Percentiles rank a stretch among this genome's conserved stretches.
Evolutionary conservation across 139 green algal genomes (phyloP).

Genomic region (Auxenochlorella pyrenoidosa): DNA sequence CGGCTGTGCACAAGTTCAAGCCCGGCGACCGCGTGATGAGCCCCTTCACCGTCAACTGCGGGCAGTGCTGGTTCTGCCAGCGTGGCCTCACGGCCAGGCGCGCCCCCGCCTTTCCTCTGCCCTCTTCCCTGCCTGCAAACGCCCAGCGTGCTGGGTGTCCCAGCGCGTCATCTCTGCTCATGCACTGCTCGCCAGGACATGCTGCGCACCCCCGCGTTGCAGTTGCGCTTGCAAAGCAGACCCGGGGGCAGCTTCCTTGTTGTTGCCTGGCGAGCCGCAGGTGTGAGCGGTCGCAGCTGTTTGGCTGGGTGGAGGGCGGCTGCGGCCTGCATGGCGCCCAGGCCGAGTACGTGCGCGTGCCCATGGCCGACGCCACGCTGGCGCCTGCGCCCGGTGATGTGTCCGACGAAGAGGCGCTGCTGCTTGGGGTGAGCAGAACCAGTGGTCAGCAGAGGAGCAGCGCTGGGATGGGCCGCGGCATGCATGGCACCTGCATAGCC

Average conservation of each 20-base stretch:
- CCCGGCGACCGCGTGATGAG: constrained; percentile 63
- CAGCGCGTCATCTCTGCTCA: too few relatives aligned
- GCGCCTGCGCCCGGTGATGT: constrained; percentile 55
- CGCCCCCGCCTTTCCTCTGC: neutral
- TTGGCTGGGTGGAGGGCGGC: constrained; percentile 60
- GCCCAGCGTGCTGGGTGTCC: too few relatives aligned
- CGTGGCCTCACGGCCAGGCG: constrained; percentile 52
- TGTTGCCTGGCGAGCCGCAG: neutral
- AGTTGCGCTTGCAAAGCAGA: neutral
- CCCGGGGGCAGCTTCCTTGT: neutral
- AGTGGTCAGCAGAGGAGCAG: too few relatives aligned
- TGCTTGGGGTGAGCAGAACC: constrained; percentile 46
- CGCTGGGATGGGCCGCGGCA: too few relatives aligned
- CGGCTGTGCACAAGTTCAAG: constrained; percentile 18
- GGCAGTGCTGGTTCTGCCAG: constrained; percentile 66
- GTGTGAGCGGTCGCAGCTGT: constrained; percentile 52
- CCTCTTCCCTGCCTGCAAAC: too few relatives aligned
- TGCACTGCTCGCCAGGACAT: too few relatives aligned
- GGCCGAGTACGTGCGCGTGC: constrained; percentile 63
- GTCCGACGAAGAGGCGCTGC: constrained; percentile 58
- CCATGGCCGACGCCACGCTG: constrained; percentile 66
- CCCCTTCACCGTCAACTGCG: constrained; percentile 68
- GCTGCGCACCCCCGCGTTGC: too few relatives aligned
- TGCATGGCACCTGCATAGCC: too few relatives aligned
- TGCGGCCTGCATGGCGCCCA: constrained; percentile 67